A percentile compares a stretch with the other conserved stretches of the same genome.
Evolutionary conservation across 2,329 filamentous ascomycete genomes (phyloP).

Genomic region (Leptographium radiaticola): DNA sequence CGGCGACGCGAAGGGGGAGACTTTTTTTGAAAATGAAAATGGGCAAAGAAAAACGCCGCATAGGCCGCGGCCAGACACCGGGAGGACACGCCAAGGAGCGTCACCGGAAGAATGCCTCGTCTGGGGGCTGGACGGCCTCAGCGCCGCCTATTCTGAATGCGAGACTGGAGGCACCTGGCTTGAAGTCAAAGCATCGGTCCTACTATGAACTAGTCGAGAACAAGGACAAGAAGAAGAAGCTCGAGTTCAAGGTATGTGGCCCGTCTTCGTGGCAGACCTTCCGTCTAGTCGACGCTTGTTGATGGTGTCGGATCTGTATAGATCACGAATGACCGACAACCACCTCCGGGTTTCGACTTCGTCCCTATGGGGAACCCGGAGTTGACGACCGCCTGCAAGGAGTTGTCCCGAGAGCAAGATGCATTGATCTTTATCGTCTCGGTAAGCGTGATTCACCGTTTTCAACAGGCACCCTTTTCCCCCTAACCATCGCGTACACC

Average conservation of each 20-base stretch:
- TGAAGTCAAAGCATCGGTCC: constrained; percentile 43
- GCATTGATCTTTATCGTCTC: constrained; percentile 56
- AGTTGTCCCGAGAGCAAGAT: constrained; percentile 46
- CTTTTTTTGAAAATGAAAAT: not conserved
- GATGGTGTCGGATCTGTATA: constrained; percentile 15
- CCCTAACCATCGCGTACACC: too few relatives aligned
- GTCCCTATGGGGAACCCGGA: constrained; percentile 49
- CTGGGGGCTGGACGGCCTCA: not conserved
- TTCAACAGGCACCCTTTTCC: not conserved
- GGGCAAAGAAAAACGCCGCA: not conserved
- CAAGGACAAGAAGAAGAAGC: constrained; percentile 49
- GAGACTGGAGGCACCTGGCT: constrained; percentile 16
- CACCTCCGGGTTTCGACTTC: constrained; percentile 50
- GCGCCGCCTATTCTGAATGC: constrained; percentile 14
- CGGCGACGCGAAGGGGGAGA: not conserved
- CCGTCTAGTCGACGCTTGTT: not conserved
- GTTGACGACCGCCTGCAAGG: constrained; percentile 49
- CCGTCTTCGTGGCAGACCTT: not conserved
- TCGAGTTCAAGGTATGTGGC: constrained; percentile 44
- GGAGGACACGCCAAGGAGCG: not conserved
- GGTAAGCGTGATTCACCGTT: constrained; percentile 25
- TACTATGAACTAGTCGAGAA: constrained; percentile 55
- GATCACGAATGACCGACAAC: constrained; percentile 36
- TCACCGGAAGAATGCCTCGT: not conserved
- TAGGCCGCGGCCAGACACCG: not conserved